Conservation (phyloP, 1,284 basidiomycete species). For the Melampsora americana region DNA sequence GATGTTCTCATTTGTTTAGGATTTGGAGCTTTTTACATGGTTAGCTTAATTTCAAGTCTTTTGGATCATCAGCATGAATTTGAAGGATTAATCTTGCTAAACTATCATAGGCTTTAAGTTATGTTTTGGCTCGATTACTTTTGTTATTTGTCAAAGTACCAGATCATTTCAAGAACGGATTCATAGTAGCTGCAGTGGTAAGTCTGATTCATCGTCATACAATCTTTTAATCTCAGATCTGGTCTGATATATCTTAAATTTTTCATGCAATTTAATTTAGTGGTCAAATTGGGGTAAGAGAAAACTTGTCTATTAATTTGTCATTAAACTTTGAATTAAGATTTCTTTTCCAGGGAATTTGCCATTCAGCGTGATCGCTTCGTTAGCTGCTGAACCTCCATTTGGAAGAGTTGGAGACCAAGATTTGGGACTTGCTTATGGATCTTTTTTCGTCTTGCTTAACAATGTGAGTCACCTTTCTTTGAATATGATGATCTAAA, state of each 20-base stretch:
- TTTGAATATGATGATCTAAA: not conserved
- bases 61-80: not conserved
- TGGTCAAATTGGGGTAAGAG: slow-evolving; percentile 40
- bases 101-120: slow-evolving; percentile 16
- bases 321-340: not conserved
- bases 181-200: slow-evolving; percentile 34
- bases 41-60: not conserved
- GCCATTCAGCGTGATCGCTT: slow-evolving; percentile 29
- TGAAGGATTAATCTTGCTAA: not conserved
- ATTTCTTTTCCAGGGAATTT: slow-evolving; percentile 12
- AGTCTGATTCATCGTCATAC: not conserved
- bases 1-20: slow-evolving; percentile 18
- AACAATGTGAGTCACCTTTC: slow-evolving; percentile 16
- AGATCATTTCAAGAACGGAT: slow-evolving; percentile 22
- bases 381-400: slow-evolving; percentile 16
- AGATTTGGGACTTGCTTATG: slow-evolving; percentile 27
- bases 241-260: not conserved
- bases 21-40: slow-evolving; percentile 30
- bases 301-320: not conserved
- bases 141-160: slow-evolving; percentile 22
- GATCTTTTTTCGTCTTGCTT: slow-evolving; percentile 33
- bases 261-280: not conserved
- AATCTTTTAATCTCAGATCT: not conserved
- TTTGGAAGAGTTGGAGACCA: slow-evolving; percentile 25
- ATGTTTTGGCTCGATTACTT: slow-evolving; percentile 18